These are phyloP conservation scores for Yamadazyma conglobata DNA, from an alignment of 1,139 yeast species.

Conservation along the genomic window DNA sequence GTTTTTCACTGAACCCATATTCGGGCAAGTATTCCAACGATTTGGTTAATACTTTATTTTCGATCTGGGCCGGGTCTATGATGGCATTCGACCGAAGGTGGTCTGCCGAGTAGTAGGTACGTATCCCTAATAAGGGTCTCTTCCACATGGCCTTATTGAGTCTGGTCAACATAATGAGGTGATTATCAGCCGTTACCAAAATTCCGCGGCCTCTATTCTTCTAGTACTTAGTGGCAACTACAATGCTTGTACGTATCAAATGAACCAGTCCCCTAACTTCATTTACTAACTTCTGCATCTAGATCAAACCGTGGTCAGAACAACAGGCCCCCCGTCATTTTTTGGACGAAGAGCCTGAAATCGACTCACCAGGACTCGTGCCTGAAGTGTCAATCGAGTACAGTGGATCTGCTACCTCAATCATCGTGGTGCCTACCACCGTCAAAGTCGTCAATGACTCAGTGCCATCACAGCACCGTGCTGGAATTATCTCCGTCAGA, in stretches of 20 bases:
- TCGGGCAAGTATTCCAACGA: conserved; percentile 57
- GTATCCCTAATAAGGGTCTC: conserved; percentile 1
- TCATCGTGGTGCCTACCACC: conserved; percentile 28
- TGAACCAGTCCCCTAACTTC: no score
- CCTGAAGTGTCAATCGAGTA: conserved; percentile 17
- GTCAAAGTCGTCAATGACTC: conserved; percentile 23
- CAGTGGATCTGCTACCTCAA: conserved; percentile 11
- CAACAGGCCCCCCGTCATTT: conserved; percentile 52
- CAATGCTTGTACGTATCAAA: conserved; percentile 10
- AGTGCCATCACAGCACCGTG: conserved; percentile 14
- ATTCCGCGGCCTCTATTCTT: not conserved
- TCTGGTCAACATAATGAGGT: conserved; percentile 1
- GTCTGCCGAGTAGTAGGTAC: conserved; percentile 32
- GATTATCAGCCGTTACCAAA: not conserved
- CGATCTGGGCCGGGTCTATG: conserved; percentile 27
- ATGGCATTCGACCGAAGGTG: conserved; percentile 35
- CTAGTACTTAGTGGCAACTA: conserved; percentile 2
- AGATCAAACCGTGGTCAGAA: conserved; percentile 59
- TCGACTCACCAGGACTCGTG: conserved; percentile 16
- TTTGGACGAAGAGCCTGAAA: conserved; percentile 43
- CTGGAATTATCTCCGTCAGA: conserved; percentile 23
- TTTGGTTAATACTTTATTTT: conserved; percentile 31
- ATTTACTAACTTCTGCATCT: conserved; percentile 14
- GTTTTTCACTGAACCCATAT: conserved; percentile 62
- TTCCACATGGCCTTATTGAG: no score